phyloP scores from a whole-genome alignment of 768 basidiomycete species.

The Kwoniella sp. region DNA sequence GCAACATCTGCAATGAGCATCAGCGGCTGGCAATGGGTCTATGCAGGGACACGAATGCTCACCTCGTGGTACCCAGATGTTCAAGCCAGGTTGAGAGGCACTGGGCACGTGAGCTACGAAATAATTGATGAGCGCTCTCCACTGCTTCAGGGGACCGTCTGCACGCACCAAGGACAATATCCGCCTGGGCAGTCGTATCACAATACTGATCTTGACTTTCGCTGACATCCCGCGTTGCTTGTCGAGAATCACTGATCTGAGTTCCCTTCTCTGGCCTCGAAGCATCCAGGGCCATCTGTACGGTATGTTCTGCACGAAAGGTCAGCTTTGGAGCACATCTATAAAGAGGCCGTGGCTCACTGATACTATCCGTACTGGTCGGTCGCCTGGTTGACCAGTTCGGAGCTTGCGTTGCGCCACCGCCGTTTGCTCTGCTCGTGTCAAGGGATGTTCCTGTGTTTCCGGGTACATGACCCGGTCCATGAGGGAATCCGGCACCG shows the following conservation, averaged over 20 bases:
- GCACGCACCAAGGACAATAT: conserved; percentile 27
- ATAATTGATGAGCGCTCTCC: neutral
- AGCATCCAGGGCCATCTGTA: conserved; percentile 40
- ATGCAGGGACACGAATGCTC: too few relatives aligned
- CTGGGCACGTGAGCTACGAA: neutral
- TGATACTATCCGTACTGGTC: conserved; percentile 31
- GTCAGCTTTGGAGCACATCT: neutral
- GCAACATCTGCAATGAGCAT: conserved; percentile 66
- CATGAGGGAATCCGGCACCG: neutral
- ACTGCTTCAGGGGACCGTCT: neutral
- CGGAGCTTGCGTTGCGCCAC: conserved; percentile 1
- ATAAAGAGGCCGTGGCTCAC: conserved; percentile 13
- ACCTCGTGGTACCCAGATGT: conserved; percentile 15
- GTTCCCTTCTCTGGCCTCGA: conserved; percentile 49
- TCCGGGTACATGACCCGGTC: too few relatives aligned
- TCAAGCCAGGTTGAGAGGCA: conserved; percentile 6
- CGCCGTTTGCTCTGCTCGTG: too few relatives aligned
- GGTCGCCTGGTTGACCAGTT: conserved; percentile 19
- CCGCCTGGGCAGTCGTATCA: conserved; percentile 43
- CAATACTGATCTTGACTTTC: conserved; percentile 50
- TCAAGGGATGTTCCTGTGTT: too few relatives aligned
- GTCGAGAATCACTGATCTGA: conserved; percentile 45
- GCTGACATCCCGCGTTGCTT: conserved; percentile 47
- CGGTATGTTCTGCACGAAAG: conserved; percentile 30
- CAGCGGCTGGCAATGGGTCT: too few relatives aligned